phyloP scores from a whole-genome alignment of 1,284 basidiomycete genomes.

The Hortiboletus rubellus region DNA sequence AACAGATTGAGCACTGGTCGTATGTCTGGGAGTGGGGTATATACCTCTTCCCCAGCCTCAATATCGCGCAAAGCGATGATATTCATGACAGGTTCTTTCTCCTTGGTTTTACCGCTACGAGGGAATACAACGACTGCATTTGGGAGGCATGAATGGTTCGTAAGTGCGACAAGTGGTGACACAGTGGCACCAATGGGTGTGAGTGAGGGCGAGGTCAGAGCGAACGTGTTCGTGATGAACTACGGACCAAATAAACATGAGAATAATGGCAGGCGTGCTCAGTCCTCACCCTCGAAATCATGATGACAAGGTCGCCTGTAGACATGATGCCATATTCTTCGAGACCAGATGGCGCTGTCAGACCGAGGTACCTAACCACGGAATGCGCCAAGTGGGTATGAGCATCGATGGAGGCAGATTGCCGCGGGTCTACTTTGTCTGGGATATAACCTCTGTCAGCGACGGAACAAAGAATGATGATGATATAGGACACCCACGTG shows the following conservation, averaged over 20 bases:
- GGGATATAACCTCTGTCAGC: conserved; percentile 38
- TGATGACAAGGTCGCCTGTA: conserved; percentile 62
- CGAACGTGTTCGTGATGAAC: conserved; percentile 90
- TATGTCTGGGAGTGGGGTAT: neutral
- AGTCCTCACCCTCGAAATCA: conserved; percentile 63
- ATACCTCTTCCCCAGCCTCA: conserved; percentile 66
- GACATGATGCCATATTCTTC: conserved; percentile 55
- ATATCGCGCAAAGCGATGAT: conserved; percentile 73
- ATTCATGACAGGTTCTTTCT: conserved; percentile 64
- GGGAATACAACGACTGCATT: conserved; percentile 93
- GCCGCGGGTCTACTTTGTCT: conserved; percentile 43
- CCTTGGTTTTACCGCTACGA: conserved; percentile 37
- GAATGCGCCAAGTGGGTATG: conserved; percentile 71
- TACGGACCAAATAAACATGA: conserved; percentile 34
- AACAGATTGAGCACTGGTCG: neutral
- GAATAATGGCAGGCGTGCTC: neutral
- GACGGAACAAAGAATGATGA: neutral
- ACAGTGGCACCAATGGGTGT: conserved; percentile 80
- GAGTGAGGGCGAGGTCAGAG: conserved; percentile 74
- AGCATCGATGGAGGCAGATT: conserved; percentile 50
- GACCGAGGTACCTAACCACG: conserved; percentile 63
- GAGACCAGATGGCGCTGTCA: conserved; percentile 58
- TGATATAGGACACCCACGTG: conserved; percentile 51
- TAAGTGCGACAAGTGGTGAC: conserved; percentile 75
- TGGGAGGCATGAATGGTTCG: conserved; percentile 91